These are phyloP conservation scores for Salix purpurea DNA, from an alignment of 345 rosid species.

Conservation along the genomic window DNA sequence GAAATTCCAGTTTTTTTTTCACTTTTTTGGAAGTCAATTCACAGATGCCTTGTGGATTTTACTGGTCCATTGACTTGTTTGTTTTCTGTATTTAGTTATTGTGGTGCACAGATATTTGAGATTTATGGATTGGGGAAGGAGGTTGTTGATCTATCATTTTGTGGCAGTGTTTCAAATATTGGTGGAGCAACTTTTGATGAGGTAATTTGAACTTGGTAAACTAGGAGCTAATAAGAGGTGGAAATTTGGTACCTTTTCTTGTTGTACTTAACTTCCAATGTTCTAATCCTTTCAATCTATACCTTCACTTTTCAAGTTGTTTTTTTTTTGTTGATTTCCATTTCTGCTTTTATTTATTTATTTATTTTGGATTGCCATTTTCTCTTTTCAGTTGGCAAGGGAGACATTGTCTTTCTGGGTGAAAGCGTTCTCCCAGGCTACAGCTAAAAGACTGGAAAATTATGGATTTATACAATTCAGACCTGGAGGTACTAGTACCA, in stretches of 20 bases:
- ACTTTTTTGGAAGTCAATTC: not conserved
- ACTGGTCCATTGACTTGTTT: constrained; percentile 20
- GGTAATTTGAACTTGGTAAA: constrained; percentile 33
- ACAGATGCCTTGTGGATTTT: not conserved
- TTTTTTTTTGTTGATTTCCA: not conserved
- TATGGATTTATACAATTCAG: constrained; percentile 92
- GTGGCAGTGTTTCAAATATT: constrained; percentile 78
- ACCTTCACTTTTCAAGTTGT: not conserved
- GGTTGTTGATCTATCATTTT: constrained; percentile 75
- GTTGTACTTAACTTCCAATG: not conserved
- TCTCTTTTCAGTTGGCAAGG: constrained; percentile 73
- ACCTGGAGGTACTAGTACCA: constrained; percentile 79
- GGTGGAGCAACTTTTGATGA: constrained; percentile 92
- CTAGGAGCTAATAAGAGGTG: not conserved
- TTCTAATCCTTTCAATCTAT: not conserved
- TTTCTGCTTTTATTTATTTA: not conserved
- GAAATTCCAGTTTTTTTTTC: not conserved
- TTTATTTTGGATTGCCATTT: constrained; percentile 6
- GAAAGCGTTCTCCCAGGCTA: constrained; percentile 96
- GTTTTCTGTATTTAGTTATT: constrained; percentile 57
- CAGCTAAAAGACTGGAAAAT: constrained; percentile 92
- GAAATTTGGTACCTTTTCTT: not conserved
- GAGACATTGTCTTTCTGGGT: constrained; percentile 97
- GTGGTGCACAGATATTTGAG: constrained; percentile 99
- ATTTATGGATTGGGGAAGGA: constrained; percentile 89